A percentile compares a stretch with the other conserved stretches of the same genome.
Evolutionary conservation across 2,329 filamentous ascomycete species (phyloP).

Genomic region (Diaporthe australafricana): DNA sequence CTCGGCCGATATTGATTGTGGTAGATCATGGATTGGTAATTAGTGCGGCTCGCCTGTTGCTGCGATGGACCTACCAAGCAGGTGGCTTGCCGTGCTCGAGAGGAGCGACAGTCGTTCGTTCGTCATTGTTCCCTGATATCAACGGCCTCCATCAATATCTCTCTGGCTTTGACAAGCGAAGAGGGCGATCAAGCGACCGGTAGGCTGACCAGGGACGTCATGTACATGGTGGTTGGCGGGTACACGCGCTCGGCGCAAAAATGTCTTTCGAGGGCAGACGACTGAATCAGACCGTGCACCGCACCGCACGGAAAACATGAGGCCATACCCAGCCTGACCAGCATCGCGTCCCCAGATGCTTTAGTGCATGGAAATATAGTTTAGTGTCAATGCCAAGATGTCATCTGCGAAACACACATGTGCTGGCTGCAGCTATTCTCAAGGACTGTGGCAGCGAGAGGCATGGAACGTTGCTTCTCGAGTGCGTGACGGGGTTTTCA

Average conservation of each 20-base stretch:
- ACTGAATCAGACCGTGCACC: conserved; percentile 25
- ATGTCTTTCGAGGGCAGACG: neutral
- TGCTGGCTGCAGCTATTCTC: conserved; percentile 15
- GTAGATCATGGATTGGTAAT: conserved; percentile 20
- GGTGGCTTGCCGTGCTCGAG: neutral
- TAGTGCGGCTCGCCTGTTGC: conserved; percentile 22
- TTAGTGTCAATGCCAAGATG: conserved; percentile 15
- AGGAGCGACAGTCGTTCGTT: neutral
- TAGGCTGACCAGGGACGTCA: neutral
- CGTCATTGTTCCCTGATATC: conserved; percentile 10
- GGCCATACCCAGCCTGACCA: neutral
- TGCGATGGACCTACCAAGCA: conserved; percentile 6
- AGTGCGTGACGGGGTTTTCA: conserved; percentile 14
- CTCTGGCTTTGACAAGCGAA: neutral
- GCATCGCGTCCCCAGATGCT: neutral
- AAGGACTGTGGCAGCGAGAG: conserved; percentile 10
- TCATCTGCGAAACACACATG: conserved; percentile 24
- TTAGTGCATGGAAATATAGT: neutral
- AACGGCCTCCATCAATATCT: neutral
- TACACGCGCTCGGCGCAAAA: conserved; percentile 23
- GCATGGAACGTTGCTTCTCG: conserved; percentile 32
- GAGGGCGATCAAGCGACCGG: neutral
- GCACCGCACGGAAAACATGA: conserved; percentile 12
- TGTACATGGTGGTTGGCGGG: conserved; percentile 16
- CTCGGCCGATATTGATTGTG: conserved; percentile 22